Conservation (phyloP, 108 stramenopile genomes). For the Skeletonema grethae region DNA sequence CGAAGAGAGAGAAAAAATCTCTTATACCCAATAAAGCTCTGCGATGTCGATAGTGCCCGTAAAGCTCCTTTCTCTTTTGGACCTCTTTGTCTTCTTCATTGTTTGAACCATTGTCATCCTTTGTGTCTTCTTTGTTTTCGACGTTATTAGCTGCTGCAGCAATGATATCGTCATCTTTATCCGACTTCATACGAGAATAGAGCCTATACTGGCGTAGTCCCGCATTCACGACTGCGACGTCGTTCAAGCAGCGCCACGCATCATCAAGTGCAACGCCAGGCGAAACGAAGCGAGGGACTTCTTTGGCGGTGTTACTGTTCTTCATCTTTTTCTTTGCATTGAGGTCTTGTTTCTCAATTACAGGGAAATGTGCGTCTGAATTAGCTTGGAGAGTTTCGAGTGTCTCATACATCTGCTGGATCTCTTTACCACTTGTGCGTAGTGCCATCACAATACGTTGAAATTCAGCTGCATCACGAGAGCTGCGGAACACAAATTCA, state of each 20-base stretch:
- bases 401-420: constrained; percentile 57
- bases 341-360: constrained; percentile 45
- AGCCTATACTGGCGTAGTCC: constrained; percentile 15
- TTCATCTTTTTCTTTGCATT: constrained; percentile 13
- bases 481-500: constrained; percentile 62
- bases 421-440: constrained; percentile 54
- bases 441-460: constrained; percentile 67
- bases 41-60: constrained; percentile 12
- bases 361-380: constrained; percentile 48
- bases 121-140: neutral
- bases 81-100: constrained; percentile 38
- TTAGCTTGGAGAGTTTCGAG: constrained; percentile 61
- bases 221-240: constrained; percentile 18
- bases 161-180: constrained; percentile 25
- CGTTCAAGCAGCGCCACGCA: constrained; percentile 68
- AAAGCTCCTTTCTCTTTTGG: neutral
- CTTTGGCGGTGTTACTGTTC: constrained; percentile 12
- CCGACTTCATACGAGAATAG: constrained; percentile 6
- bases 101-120: constrained; percentile 9
- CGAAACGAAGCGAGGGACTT: constrained; percentile 8
- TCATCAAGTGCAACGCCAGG: constrained; percentile 72
- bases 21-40: constrained; percentile 53
- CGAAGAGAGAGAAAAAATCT: constrained; percentile 73
- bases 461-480: constrained; percentile 71
- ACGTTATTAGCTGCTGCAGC: constrained; percentile 28